Base-by-base conservation (phyloP, 495 filamentous ascomycete genomes). In the Penicillium macrosclerotiorum region DNA sequence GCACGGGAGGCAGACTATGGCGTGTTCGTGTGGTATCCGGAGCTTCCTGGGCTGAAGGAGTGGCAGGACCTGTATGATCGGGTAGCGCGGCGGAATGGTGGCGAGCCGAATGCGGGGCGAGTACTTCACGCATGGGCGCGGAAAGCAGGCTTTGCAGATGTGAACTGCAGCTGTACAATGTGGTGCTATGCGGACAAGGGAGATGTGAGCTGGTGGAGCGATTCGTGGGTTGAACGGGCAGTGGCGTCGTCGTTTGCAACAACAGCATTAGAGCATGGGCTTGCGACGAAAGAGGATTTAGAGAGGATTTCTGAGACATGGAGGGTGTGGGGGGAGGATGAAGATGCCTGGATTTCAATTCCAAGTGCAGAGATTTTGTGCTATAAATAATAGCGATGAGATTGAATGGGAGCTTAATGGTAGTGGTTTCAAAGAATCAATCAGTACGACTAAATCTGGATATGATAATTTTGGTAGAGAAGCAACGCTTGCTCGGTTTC, bases 351-450 rank as follows among this genome's bases (percentile, higher is more conserved):
- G 66, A 71, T 72, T 50, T 54, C 57, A 12, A 51, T 77, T 24
- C 54, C 73, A 4, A 59, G 68, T 61, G 70, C 68, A 9, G 71
- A 81, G 60, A 65, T 81, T 33, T 43, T 78, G 22, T 78, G 69
- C 52, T 55, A 53, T 22, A 68, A 62, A 39, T 8, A 55, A 11
- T 64, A 60, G 45, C n/a, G 13, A n/a, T 37, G 14, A 4, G 19
- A 22, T 29, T 31, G 24, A n/a, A 11, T 3, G n/a, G 3, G 33
- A n/a, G 12, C 22, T 5, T 2, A 14, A 42, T 46, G 30, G n/a
- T 7, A 29, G 12, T 12, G 18, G 35, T 30, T 23, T 0, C 22
- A 20, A 9, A 25, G 2, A 31, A n/a, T n/a, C n/a, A n/a, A n/a
- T n/a, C n/a, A n/a, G n/a, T n/a, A n/a, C n/a, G n/a, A n/a, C n/a